Percentiles rank a stretch among this genome's conserved stretches.
phyloP scores from a whole-genome alignment of 768 basidiomycete species.

The Boletellus ananas region DNA sequence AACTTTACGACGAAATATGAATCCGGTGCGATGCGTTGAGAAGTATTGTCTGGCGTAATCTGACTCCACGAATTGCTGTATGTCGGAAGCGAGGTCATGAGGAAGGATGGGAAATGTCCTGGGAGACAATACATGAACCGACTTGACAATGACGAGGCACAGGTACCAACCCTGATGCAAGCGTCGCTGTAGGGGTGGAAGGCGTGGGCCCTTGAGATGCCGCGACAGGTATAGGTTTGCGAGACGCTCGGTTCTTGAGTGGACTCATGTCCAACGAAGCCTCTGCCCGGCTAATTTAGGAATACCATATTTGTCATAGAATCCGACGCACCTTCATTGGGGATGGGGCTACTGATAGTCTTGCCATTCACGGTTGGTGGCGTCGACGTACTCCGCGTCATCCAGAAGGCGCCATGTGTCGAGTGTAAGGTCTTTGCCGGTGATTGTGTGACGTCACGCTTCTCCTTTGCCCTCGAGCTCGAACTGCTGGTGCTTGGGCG shows the following conservation, averaged over 20 bases:
- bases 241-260: conserved; percentile 58
- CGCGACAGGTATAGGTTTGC: conserved; percentile 61
- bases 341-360: conserved; percentile 63
- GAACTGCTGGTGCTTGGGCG: conserved; percentile 32
- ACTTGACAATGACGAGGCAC: not conserved
- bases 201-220: conserved; percentile 29
- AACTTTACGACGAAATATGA: conserved; percentile 77
- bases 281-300: conserved; percentile 33
- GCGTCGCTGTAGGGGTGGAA: conserved; percentile 37
- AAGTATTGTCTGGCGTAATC: conserved; percentile 88
- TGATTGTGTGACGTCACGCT: conserved; percentile 37
- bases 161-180: conserved; percentile 60
- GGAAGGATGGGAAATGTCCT: conserved; percentile 80
- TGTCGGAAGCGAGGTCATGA: conserved; percentile 75
- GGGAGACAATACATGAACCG: conserved; percentile 12
- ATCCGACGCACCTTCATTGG: conserved; percentile 56
- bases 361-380: conserved; percentile 54
- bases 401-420: conserved; percentile 31
- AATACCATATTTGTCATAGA: not conserved
- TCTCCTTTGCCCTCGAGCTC: conserved; percentile 26
- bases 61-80: conserved; percentile 81
- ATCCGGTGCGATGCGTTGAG: conserved; percentile 83
- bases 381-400: conserved; percentile 34
- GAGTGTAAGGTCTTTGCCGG: conserved; percentile 44
- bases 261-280: conserved; percentile 74